These are phyloP conservation scores for Hygrophorus pudorinus DNA, from an alignment of 768 basidiomycete species.

Conservation along the genomic window DNA sequence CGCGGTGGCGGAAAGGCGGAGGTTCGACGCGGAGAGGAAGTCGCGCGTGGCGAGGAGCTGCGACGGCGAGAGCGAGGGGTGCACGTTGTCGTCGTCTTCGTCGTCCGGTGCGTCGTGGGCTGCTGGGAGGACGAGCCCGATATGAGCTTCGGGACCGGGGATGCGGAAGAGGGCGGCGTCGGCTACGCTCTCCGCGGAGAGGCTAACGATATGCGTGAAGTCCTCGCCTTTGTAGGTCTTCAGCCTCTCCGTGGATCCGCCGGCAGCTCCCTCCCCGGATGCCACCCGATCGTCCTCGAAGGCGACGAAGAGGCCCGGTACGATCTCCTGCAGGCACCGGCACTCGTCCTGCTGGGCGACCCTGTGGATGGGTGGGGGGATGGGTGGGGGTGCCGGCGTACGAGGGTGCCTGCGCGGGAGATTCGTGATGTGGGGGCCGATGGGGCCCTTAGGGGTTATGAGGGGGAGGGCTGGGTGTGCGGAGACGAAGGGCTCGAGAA, in stretches of 20 bases:
- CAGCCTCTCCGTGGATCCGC: neutral
- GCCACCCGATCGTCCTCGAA: slow-evolving; percentile 3
- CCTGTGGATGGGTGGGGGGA: neutral
- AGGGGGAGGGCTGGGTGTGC: too few species aligned
- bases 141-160: neutral
- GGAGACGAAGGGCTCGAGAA: too few species aligned
- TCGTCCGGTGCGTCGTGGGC: neutral
- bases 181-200: neutral
- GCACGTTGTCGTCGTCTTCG: neutral
- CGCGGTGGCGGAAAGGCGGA: slow-evolving; percentile 12
- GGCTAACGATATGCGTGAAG: slow-evolving; percentile 1
- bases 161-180: too few species aligned
- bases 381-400: neutral
- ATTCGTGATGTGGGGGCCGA: neutral
- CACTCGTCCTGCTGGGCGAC: neutral
- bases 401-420: slow-evolving; percentile 1
- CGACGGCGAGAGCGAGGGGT: slow-evolving; percentile 1
- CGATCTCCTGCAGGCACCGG: slow-evolving; percentile 1
- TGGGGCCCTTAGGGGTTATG: too few species aligned
- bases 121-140: slow-evolving; percentile 1
- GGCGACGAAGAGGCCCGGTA: slow-evolving; percentile 2
- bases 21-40: slow-evolving; percentile 31
- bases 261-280: neutral
- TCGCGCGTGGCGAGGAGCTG: slow-evolving; percentile 33
- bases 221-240: neutral